A percentile compares a stretch with the other conserved stretches of the same genome.
phyloP scores from a whole-genome alignment of 805 yeast species.

The Metschnikowia amazonensis region DNA sequence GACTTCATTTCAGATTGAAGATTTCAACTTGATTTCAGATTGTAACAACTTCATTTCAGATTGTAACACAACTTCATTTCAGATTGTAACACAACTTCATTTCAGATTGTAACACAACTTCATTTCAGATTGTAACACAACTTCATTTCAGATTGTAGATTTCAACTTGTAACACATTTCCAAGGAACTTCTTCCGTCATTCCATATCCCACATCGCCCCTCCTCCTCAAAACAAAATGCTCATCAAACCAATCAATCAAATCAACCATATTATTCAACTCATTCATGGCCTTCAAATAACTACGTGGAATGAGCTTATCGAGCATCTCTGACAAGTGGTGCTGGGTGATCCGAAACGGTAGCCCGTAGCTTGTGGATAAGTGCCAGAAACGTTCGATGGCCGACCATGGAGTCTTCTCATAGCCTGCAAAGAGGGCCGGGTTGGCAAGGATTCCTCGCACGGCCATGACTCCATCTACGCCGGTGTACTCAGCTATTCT shows the following conservation, averaged over 20 bases:
- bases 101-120: too few species aligned
- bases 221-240: conserved; percentile 61
- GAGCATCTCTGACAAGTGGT: conserved; percentile 86
- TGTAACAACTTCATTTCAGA: too few species aligned
- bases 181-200: conserved; percentile 37
- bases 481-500: conserved; percentile 63
- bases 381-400: conserved; percentile 80
- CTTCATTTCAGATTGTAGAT: too few species aligned
- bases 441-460: conserved; percentile 77
- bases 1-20: too few species aligned
- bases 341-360: conserved; percentile 81
- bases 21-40: too few species aligned
- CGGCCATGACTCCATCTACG: conserved; percentile 94
- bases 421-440: conserved; percentile 85
- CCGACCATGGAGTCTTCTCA: conserved; percentile 81
- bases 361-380: conserved; percentile 74
- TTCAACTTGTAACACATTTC: not conserved
- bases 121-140: too few species aligned
- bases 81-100: too few species aligned
- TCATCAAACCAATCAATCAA: conserved; percentile 80
- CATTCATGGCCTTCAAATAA: conserved; percentile 55
- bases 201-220: conserved; percentile 70
- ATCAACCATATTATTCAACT: conserved; percentile 51
- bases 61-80: too few species aligned
- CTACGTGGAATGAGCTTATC: conserved; percentile 43